Evolutionary conservation across 352 stramenopile species (phyloP).

Genomic region (Phytopythium vexans): DNA sequence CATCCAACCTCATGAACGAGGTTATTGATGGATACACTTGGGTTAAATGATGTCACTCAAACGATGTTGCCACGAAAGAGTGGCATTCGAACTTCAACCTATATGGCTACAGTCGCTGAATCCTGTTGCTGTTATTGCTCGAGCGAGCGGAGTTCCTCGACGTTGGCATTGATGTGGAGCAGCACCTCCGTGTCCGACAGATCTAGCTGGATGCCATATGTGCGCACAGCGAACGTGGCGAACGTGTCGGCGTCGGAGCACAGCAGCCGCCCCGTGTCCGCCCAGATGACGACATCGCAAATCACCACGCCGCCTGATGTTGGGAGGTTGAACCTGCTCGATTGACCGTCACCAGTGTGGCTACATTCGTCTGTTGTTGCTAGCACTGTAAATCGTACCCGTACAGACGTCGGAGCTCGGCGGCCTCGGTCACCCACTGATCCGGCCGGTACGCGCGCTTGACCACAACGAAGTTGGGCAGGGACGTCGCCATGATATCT

Average conservation of each 20-base stretch:
- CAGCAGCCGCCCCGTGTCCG: slow-evolving; percentile 55
- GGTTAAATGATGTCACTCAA: slow-evolving; percentile 1
- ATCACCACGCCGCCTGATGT: slow-evolving; percentile 43
- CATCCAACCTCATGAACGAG: neutral
- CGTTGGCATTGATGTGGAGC: slow-evolving; percentile 67
- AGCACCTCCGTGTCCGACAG: slow-evolving; percentile 57
- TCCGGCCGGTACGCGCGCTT: slow-evolving; percentile 48
- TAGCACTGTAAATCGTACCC: slow-evolving; percentile 24
- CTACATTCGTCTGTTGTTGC: neutral
- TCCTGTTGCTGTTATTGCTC: slow-evolving; percentile 11
- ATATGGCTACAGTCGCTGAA: neutral
- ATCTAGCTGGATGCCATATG: slow-evolving; percentile 67
- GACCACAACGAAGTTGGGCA: slow-evolving; percentile 53
- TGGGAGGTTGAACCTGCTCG: slow-evolving; percentile 22
- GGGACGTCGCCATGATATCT: slow-evolving; percentile 54
- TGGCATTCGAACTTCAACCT: neutral
- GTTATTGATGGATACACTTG: neutral
- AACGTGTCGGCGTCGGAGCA: slow-evolving; percentile 64
- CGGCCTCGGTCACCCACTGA: slow-evolving; percentile 39
- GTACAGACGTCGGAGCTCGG: slow-evolving; percentile 40
- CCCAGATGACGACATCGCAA: slow-evolving; percentile 68
- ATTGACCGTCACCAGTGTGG: too few species aligned
- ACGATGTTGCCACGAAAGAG: neutral
- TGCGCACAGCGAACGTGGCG: slow-evolving; percentile 51
- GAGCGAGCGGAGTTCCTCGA: slow-evolving; percentile 51